Conservation (phyloP, 768 basidiomycete genomes). For the Trichaptum fuscoviolaceum region DNA sequence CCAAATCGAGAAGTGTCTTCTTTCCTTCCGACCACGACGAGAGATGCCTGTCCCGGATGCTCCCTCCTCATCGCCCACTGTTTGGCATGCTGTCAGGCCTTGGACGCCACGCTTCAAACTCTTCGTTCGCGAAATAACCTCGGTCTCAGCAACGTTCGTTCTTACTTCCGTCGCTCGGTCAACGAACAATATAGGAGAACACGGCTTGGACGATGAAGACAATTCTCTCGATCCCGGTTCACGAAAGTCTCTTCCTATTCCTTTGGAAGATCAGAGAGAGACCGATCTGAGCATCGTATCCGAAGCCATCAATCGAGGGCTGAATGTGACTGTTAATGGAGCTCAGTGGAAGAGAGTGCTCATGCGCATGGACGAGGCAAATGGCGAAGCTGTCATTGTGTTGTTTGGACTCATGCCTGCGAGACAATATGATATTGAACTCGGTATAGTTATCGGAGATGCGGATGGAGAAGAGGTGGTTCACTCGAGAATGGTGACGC, state of each 20-base stretch:
- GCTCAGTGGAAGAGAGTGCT: constrained; percentile 75
- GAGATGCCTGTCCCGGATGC: not conserved
- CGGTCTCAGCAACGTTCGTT: constrained; percentile 78
- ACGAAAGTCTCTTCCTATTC: not conserved
- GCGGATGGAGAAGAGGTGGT: constrained; percentile 24
- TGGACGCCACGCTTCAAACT: constrained; percentile 72
- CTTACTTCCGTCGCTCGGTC: constrained; percentile 43
- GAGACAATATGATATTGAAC: constrained; percentile 85
- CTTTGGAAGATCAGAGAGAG: constrained; percentile 13
- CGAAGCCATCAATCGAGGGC: constrained; percentile 65
- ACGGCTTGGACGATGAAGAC: constrained; percentile 29
- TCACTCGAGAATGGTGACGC: not conserved
- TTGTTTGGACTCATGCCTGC: constrained; percentile 87
- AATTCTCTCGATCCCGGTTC: constrained; percentile 23
- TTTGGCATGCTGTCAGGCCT: constrained; percentile 73
- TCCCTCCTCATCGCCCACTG: constrained; percentile 6
- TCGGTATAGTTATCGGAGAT: constrained; percentile 65
- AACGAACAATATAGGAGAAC: constrained; percentile 24
- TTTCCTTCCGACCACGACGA: not conserved
- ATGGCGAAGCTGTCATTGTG: constrained; percentile 86
- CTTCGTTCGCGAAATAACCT: constrained; percentile 74
- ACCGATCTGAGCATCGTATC: constrained; percentile 45
- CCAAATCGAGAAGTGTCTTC: not conserved
- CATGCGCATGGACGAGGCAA: constrained; percentile 71
- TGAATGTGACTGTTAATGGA: constrained; percentile 77